Base-by-base conservation (phyloP, 2,329 filamentous ascomycete genomes). In the Stagonosporopsis rhizophila region DNA sequence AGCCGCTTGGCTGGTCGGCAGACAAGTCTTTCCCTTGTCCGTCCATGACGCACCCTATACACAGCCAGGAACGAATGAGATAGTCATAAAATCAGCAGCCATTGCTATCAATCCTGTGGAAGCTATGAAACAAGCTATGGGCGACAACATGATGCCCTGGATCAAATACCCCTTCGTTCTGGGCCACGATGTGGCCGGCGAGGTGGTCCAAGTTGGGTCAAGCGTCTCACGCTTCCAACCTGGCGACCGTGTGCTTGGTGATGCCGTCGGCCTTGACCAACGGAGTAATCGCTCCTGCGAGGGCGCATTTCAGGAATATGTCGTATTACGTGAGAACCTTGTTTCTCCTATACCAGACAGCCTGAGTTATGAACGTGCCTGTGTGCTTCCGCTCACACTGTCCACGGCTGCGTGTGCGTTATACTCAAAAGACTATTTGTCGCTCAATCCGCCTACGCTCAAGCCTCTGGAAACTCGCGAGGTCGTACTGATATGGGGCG, bases 251-350 rank as follows among this genome's bases (percentile, higher is more conserved):
- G 78, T 81, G 0, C 67, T 77, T 17, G 80, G 59, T 12, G 46
- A 59, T 23, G 62, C 62, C 14, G 30, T 61, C 2, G 41, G 41
- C 15, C 57, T 55, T 12, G 65, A 61, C 38, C 50, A 63, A 14
- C 9, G 28, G 3, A 55, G 41, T 12, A 47, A 54, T 9, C 19
- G 52, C 14, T 37, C 58, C n/a, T 6, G 74, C 71, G 76, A 81
- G 56, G 83, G 83, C 3, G 73, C 77, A 9, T 86, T 85, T 66
- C 81, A 79, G 9, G 77, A 84, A 56, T 83, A 83, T 59, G 75
- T 79, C 23, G 73, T 82, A 3, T 78, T 75, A 6, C 83, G 81
- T 60, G 81, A 76, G 2, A 78, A 80, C 44, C 41, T 82, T 0
- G 70, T 75, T 41, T 73, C 80, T 39, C 76, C 75, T 23, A 76